phyloP scores from a whole-genome alignment of 2,329 filamentous ascomycete genomes.

The Scolecobasidium constrictum region DNA sequence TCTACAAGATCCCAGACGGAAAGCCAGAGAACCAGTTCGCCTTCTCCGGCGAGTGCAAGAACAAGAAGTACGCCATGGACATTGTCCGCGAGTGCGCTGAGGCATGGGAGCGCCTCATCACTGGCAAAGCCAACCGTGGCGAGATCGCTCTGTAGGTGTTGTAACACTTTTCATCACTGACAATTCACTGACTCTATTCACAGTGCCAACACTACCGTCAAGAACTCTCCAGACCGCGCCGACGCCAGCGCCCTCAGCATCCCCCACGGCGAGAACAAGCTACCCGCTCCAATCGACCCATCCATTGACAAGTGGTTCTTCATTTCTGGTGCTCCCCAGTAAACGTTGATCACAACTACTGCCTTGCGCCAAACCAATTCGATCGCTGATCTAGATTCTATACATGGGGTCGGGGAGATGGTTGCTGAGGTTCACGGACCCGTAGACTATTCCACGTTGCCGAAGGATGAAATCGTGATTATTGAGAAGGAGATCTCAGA shows the following conservation, averaged over 20 bases:
- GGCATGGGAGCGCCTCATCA: constrained; percentile 93
- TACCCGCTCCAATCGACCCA: constrained; percentile 80
- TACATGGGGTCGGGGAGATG: too few species aligned
- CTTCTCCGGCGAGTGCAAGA: constrained; percentile 99
- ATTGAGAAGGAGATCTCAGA: too few species aligned
- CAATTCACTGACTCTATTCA: constrained; percentile 11
- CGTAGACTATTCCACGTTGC: too few species aligned
- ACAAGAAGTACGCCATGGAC: constrained; percentile 97
- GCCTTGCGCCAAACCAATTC: too few species aligned
- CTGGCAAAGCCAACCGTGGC: constrained; percentile 71
- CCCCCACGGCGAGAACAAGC: constrained; percentile 66
- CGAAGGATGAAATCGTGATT: background rate
- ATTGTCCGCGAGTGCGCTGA: constrained; percentile 92
- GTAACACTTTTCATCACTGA: background rate
- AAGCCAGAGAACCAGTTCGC: constrained; percentile 99
- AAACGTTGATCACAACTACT: constrained; percentile 1
- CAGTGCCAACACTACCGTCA: constrained; percentile 71
- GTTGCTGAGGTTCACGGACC: too few species aligned
- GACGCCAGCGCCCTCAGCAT: constrained; percentile 62
- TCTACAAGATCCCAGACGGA: constrained; percentile 99
- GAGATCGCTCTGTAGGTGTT: constrained; percentile 68
- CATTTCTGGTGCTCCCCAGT: constrained; percentile 80
- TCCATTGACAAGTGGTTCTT: constrained; percentile 99
- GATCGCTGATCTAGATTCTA: too few species aligned
- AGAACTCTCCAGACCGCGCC: constrained; percentile 62